phyloP scores from a whole-genome alignment of 2,329 filamentous ascomycete species.

The Exophiala oligosperma region DNA sequence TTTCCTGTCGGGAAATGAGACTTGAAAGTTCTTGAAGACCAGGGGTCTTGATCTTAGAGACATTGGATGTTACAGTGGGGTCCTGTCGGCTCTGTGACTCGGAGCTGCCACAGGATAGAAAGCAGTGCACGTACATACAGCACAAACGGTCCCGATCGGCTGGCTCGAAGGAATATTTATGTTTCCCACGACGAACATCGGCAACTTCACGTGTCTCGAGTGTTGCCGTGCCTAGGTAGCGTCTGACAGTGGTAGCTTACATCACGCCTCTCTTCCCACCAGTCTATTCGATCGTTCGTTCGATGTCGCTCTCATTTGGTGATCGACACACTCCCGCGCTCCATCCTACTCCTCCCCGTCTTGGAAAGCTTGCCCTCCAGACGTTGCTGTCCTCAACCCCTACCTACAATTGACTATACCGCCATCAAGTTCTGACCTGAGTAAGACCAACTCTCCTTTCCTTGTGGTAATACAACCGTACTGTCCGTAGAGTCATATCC shows the following conservation, averaged over 20 bases:
- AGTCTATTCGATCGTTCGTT: no score
- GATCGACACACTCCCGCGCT: not conserved
- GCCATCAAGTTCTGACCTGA: not conserved
- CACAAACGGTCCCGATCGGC: slow-evolving; percentile 3
- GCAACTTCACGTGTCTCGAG: not conserved
- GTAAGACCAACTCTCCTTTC: no score
- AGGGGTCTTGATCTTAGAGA: slow-evolving; percentile 27
- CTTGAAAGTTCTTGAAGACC: slow-evolving; percentile 6
- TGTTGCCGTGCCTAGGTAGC: not conserved
- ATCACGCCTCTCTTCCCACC: no score
- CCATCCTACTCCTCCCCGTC: no score
- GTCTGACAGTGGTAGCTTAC: not conserved
- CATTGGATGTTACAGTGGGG: slow-evolving; percentile 22
- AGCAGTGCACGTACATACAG: not conserved
- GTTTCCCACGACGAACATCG: not conserved
- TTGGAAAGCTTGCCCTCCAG: no score
- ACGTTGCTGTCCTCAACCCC: not conserved
- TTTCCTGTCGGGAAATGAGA: slow-evolving; percentile 45
- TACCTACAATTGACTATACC: not conserved
- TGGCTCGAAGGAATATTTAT: not conserved
- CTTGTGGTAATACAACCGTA: no score
- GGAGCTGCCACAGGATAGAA: not conserved
- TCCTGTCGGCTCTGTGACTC: not conserved
- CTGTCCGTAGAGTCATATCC: not conserved
- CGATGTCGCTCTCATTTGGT: not conserved